Evolutionary conservation across 2,329 filamentous ascomycete genomes (phyloP), one percentile per base, ranked within the genome.

Genomic region (Epichloe baconii): DNA sequence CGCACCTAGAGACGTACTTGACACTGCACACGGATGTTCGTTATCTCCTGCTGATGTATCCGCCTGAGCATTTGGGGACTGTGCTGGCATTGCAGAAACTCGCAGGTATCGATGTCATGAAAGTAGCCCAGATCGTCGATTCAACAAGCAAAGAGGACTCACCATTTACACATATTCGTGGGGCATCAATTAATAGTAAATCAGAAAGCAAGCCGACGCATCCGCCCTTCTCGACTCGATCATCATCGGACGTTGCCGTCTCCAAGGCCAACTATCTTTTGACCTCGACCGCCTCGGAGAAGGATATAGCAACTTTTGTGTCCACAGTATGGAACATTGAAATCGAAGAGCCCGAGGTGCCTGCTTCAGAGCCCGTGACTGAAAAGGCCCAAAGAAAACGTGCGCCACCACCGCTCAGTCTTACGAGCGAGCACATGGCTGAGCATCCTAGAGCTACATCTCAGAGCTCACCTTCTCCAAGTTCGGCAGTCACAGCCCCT

Each of bases 1-100:
- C 79, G 1, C 77, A 82, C 53, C 68, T 84, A 1, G 80, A 83
- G 57, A 73, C 74, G 0, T 83, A 80, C 54, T 67, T 83, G 47
- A 70, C 73, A 4, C 66, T 71, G 2, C 76, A 82, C 55, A 59
- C 71, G 2, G 66, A 72, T 38, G 74, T 77, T 19, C 73, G 74
- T 10, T 76, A 82, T 52, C 70, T 84, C 0, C 62, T 84, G 5
- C 67, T 84, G 8, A 76, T 82, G 51, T 83, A 79, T 54, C 73
- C 79, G 0, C 64, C 74, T 0, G 73, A 76, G 47, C 75, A 83
- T 54, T 68, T 83, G 2, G 58, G 73, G 2, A 79, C 78, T 3
- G 68, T 82, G 2, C 59, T 82, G 4, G 77, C 78, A 0, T 63
- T 84, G 5, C 79, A 80, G 54, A 71, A 71, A 48, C 68, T 83